Base-by-base conservation (phyloP, 306 rosid genomes). In the Acacia melanoxylon region DNA sequence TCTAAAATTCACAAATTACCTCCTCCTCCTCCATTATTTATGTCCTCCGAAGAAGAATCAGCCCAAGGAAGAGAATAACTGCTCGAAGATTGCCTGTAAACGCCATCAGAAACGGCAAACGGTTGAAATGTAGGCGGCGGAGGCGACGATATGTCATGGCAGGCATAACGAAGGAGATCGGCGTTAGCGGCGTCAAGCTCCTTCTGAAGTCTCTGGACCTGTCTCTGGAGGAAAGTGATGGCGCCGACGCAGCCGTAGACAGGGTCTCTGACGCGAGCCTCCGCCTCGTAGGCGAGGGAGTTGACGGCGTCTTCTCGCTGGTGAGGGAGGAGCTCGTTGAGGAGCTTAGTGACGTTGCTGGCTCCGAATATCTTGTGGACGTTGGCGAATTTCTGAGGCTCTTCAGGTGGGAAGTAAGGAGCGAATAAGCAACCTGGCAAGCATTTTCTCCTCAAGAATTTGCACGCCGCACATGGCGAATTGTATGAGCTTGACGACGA, bases 291-390 rank as follows among this genome's bases (percentile, higher is more conserved):
- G 51, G 98, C 96, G 0, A 95, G 96, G 10, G 98, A 93, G 66
- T 92, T 95, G 68, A 95, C 99, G 10, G 99, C 98, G 67, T 95
- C 98, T 72, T 95, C 99, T 10, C 99, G 86, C 79, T 95, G 99
- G 74, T 91, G 94, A 11, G 98, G 95, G 17, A 90, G 92, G 65
- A 95, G 93, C 14, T 95, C 99, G 44, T 95, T 95, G 19, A 95
- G 99, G 11, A 95, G 94, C 91, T 95, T 95, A 0, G 97, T 95
- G 27, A 95, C 98, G 58, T 95, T 95, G 91, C 99, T 95, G 4
- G 99, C 98, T 1, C 99, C 99, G 13, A 95, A 95, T 73, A 95
- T 93, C 78, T 93, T 95, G 95, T 95, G 99, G 20, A 95, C 99
- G 76, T 95, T 95, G 17, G 97, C 90, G 49, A 95, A 95, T 63